phyloP scores from a whole-genome alignment of 257 asterid species.

The Primulina huaijiensis region DNA sequence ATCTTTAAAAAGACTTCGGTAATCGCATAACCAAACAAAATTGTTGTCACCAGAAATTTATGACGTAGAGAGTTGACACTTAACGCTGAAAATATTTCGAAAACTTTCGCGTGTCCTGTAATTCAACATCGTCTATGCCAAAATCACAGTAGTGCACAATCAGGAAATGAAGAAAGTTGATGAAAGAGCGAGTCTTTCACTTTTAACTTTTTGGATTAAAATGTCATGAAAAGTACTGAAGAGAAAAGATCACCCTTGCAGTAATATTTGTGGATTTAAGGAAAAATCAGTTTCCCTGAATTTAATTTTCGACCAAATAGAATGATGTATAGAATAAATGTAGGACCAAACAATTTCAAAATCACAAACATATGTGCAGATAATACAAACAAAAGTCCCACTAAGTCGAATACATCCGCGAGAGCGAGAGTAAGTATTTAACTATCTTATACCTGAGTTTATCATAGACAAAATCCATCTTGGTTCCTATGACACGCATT shows the following conservation, averaged over 20 bases:
- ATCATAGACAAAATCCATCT: constrained; percentile 70
- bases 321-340: too few species aligned
- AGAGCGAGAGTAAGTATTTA: constrained; percentile 16
- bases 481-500: constrained; percentile 67
- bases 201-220: neutral
- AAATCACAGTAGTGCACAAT: neutral
- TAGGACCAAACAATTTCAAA: neutral
- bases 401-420: neutral
- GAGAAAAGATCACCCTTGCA: neutral
- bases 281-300: neutral
- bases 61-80: neutral
- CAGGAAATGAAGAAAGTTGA: neutral
- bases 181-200: neutral
- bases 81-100: neutral
- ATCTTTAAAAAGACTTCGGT: neutral
- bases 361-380: neutral
- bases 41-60: neutral
- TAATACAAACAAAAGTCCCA: neutral
- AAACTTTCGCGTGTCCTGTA: neutral
- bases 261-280: neutral
- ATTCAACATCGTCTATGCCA: neutral
- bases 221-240: neutral
- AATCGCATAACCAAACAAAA: neutral
- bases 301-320: neutral
- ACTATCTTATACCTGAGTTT: constrained; percentile 43